Evolutionary conservation across 2,329 filamentous ascomycete species (phyloP), one percentile per base, ranked within the genome.

Genomic region (Tolypocladium capitatum): DNA sequence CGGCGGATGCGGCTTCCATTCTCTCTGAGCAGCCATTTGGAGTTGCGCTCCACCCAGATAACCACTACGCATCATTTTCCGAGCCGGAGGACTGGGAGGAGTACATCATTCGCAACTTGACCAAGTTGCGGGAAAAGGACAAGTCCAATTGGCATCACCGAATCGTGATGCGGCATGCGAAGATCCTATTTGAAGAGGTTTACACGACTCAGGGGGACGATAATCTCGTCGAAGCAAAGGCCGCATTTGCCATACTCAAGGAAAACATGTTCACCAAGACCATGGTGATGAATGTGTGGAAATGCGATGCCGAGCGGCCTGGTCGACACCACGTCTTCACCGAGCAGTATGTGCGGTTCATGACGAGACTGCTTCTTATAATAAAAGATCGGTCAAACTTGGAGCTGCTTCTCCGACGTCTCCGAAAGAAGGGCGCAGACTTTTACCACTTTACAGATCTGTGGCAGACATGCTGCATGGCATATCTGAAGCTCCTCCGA

Each of bases 91-190:
- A 79, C 65, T 73, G 77, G 76, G 72, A 78, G 43, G 66, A 68
- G 32, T 78, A 74, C 45, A 65, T 80, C 6, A 72, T 78, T 35
- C 68, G 68, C 43, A 75, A 68, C 42, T 58, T 81, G 36, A 66
- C 66, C 8, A 70, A 70, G 46, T 60, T 81, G 10, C 72, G 73
- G 13, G 77, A 80, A 44, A 88, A 88, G 51, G 90, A 96, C 65
- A 94, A 94, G 69, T 85, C 86, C 1, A 91, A 92, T 57, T 96
- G 90, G 90, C 90, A 96, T 60, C 90, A 96, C 62, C 84, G 90
- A 20, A 89, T 96, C 68, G 86, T 88, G 46, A 82, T 84, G 59
- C 81, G 89, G 24, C 82, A 86, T 57, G 73, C 78, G 2, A 68
- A 67, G 32, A 75, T 81, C 20, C 56, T 80, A 8, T 78, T 76